Conservation (phyloP, 176 grass and related monocot genomes). For the Miscanthus lutarioriparius region DNA sequence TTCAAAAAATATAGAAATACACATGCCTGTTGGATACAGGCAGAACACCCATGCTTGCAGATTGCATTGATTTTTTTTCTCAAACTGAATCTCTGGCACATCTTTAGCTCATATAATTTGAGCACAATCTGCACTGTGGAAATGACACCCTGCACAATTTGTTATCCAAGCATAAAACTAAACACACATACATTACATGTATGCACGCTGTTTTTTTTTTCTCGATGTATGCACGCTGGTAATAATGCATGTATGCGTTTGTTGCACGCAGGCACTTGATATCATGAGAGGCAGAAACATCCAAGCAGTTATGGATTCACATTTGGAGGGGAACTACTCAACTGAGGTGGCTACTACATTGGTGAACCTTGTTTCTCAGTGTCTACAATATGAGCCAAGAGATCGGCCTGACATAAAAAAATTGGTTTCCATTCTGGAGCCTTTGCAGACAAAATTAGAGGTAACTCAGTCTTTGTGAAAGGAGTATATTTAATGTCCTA, state of each 20-base stretch:
- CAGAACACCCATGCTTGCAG: background rate
- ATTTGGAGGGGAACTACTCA: constrained; percentile 88
- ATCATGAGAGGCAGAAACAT: constrained; percentile 84
- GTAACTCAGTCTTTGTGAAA: constrained; percentile 41
- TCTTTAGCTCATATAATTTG: constrained; percentile 3
- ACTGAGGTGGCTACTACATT: constrained; percentile 79
- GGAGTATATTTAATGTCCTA: constrained; percentile 2
- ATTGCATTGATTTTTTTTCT: background rate
- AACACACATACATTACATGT: background rate
- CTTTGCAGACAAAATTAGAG: constrained; percentile 75
- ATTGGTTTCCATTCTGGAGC: constrained; percentile 64
- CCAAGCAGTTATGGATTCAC: constrained; percentile 81
- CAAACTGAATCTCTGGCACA: background rate
- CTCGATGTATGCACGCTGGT: too few species aligned
- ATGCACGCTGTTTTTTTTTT: too few species aligned
- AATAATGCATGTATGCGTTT: constrained; percentile 21
- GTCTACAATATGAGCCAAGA: constrained; percentile 86
- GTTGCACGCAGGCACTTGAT: constrained; percentile 70
- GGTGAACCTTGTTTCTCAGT: constrained; percentile 83
- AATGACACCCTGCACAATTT: background rate
- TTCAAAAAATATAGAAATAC: constrained; percentile 5
- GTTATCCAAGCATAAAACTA: background rate
- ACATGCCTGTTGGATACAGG: background rate
- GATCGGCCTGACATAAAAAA: constrained; percentile 80
- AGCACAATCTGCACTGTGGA: constrained; percentile 10